These are phyloP conservation scores for Saccharomycopsis microspora DNA, from an alignment of 805 yeast genomes.

Conservation along the genomic window DNA sequence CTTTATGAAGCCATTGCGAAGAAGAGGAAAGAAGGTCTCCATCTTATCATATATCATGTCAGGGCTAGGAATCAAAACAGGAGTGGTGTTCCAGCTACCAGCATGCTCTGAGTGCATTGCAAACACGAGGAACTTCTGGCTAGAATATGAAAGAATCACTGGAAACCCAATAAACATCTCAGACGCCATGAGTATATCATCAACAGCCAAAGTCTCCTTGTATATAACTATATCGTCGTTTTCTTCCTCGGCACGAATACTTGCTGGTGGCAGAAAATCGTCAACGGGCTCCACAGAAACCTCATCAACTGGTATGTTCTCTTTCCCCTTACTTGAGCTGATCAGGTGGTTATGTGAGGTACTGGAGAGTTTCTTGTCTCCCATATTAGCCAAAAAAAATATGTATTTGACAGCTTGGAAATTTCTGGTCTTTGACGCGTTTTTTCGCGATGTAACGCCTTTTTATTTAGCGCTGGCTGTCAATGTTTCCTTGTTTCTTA, in stretches of 20 bases:
- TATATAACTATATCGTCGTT: constrained; percentile 2
- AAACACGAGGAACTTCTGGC: neutral
- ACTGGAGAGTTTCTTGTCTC: too few species aligned
- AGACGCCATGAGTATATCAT: neutral
- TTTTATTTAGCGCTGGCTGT: too few species aligned
- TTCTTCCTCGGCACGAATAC: too few species aligned
- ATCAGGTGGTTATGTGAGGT: too few species aligned
- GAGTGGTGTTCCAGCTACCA: neutral
- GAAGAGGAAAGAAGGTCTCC: constrained; percentile 3
- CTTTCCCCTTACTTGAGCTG: neutral
- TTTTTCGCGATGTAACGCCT: too few species aligned
- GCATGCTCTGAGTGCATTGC: neutral
- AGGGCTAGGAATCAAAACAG: neutral
- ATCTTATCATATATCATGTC: constrained; percentile 1
- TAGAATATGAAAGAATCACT: neutral
- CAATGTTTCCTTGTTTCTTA: too few species aligned
- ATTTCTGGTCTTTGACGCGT: too few species aligned
- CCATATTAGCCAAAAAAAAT: too few species aligned
- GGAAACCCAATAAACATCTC: neutral
- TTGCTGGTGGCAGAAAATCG: neutral
- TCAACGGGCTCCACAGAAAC: neutral
- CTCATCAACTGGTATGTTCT: neutral
- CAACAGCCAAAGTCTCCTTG: neutral
- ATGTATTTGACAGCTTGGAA: too few species aligned
- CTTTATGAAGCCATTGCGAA: constrained; percentile 2